These are phyloP conservation scores for Rhodosporidiobolus sp. DNA, from an alignment of 768 basidiomycete species.

Conservation along the genomic window DNA sequence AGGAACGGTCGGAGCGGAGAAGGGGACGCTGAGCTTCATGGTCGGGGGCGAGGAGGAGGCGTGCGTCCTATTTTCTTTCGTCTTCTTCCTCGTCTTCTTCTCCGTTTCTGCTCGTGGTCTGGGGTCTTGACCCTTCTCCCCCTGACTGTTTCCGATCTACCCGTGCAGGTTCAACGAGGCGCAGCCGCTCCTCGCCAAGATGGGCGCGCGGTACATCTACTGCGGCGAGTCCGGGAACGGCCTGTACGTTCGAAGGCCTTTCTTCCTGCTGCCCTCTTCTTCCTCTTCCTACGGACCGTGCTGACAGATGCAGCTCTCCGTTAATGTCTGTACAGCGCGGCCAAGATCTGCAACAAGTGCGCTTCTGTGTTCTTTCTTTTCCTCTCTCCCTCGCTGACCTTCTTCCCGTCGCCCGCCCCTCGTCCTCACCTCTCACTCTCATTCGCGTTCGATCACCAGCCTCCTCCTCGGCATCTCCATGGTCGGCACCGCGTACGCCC, in stretches of 20 bases:
- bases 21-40: constrained; percentile 84
- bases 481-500: constrained; percentile 41
- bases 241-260: too few species aligned
- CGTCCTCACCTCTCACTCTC: too few species aligned
- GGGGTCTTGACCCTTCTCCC: constrained; percentile 47
- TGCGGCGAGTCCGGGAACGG: constrained; percentile 80
- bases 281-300: too few species aligned
- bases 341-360: constrained; percentile 84
- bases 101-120: constrained; percentile 47
- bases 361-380: constrained; percentile 47
- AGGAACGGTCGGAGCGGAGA: constrained; percentile 81
- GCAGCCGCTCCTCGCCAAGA: constrained; percentile 61
- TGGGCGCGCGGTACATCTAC: constrained; percentile 79
- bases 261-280: too few species aligned
- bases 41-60: constrained; percentile 70
- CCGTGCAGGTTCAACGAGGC: constrained; percentile 47
- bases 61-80: constrained; percentile 45
- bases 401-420: too few species aligned
- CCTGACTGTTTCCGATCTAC: too few species aligned
- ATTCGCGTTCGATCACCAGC: not conserved
- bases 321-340: constrained; percentile 51
- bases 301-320: too few species aligned
- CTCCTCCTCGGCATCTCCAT: constrained; percentile 59
- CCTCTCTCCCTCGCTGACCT: not conserved
- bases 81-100: constrained; percentile 46